These are phyloP conservation scores for Penicillium atrosanguineum DNA, from an alignment of 495 filamentous ascomycete genomes.

Conservation along the genomic window DNA sequence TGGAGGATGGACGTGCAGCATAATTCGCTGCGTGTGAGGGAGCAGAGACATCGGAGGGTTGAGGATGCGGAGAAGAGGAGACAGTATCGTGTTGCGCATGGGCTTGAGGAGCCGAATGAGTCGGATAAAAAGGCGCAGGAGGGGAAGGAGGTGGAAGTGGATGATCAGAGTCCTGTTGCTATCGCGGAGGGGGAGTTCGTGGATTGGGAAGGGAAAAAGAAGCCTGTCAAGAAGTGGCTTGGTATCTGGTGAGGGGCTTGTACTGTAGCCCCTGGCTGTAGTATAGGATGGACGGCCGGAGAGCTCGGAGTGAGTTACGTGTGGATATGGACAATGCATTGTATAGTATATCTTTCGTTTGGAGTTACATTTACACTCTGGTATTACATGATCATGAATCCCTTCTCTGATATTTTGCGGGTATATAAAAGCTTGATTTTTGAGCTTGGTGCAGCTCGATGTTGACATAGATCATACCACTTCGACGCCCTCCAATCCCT, in stretches of 20 bases:
- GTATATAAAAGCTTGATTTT: background rate
- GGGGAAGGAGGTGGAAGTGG: constrained; percentile 20
- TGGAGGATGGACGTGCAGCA: constrained; percentile 67
- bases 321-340: background rate
- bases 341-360: constrained; percentile 7
- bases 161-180: constrained; percentile 31
- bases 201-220: constrained; percentile 47
- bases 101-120: constrained; percentile 53
- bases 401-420: constrained; percentile 1
- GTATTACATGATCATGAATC: constrained; percentile 19
- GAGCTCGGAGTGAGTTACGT: background rate
- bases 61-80: constrained; percentile 79
- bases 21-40: constrained; percentile 57
- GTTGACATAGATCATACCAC: constrained; percentile 29
- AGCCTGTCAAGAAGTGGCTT: constrained; percentile 59
- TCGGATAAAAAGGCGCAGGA: constrained; percentile 14
- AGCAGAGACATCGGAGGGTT: constrained; percentile 61
- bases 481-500: constrained; percentile 63
- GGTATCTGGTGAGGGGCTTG: constrained; percentile 53
- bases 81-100: constrained; percentile 80
- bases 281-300: background rate
- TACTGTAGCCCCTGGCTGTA: background rate
- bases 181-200: constrained; percentile 25
- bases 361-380: background rate
- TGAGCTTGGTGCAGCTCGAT: background rate